phyloP scores from a whole-genome alignment of 257 asterid species.

The Petunia axillaris region DNA sequence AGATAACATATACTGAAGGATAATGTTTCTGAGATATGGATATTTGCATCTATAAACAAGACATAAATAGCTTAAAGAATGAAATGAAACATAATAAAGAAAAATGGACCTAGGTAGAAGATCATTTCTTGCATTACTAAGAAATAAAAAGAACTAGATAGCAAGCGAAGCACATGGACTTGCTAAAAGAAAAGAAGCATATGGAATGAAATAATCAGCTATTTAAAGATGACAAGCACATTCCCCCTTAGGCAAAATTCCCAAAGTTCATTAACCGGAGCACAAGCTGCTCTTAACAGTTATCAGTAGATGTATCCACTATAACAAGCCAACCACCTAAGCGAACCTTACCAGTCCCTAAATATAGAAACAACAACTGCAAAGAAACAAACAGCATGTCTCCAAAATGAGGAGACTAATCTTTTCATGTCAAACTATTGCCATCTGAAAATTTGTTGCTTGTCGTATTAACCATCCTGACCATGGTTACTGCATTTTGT shows the following conservation, averaged over 20 bases:
- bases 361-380: neutral
- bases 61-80: slow-evolving; percentile 16
- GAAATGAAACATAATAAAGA: neutral
- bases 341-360: neutral
- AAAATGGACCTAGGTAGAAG: neutral
- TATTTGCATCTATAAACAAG: neutral
- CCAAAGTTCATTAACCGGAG: neutral
- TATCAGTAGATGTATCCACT: neutral
- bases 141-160: neutral
- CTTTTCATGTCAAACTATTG: neutral
- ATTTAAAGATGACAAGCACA: neutral
- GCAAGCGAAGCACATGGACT: neutral
- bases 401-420: neutral
- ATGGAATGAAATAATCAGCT: neutral
- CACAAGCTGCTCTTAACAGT: neutral
- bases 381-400: neutral
- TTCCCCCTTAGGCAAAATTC: neutral
- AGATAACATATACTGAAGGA: neutral
- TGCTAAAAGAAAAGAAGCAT: neutral
- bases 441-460: neutral
- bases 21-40: neutral
- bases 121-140: slow-evolving; percentile 13
- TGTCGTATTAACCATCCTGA: too few relatives aligned
- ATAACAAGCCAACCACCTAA: slow-evolving; percentile 5
- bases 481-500: slow-evolving; percentile 1